These are phyloP conservation scores for Aleurites moluccanus DNA, from an alignment of 441 rosid species.

Conservation along the genomic window DNA sequence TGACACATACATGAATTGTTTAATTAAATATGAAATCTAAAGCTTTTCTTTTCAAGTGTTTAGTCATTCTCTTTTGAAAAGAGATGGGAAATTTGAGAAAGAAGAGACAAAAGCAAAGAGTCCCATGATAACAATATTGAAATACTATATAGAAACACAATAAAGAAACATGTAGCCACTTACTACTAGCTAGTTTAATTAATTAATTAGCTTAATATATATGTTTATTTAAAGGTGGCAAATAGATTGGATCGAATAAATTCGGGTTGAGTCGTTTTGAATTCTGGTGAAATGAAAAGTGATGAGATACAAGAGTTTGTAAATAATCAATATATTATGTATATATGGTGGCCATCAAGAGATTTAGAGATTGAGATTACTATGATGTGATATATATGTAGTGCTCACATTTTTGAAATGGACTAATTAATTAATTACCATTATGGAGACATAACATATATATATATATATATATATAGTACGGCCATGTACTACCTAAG, in stretches of 20 bases:
- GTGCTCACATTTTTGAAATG: slow-evolving; percentile 21
- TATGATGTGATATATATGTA: slow-evolving; percentile 36
- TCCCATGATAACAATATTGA: slow-evolving; percentile 21
- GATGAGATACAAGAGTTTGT: background rate
- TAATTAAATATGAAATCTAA: slow-evolving; percentile 12
- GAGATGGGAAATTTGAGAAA: slow-evolving; percentile 18
- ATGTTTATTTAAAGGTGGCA: too few species aligned
- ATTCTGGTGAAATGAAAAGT: too few species aligned
- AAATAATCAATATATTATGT: slow-evolving; percentile 14
- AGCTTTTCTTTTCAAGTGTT: slow-evolving; percentile 6
- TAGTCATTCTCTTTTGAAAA: slow-evolving; percentile 33
- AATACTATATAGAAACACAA: background rate
- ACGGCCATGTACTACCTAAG: slow-evolving; percentile 26
- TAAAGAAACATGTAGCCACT: slow-evolving; percentile 16
- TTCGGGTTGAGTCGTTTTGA: too few species aligned
- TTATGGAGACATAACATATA: slow-evolving; percentile 25
- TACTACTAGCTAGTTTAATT: background rate
- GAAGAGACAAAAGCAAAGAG: slow-evolving; percentile 25
- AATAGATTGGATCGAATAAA: too few species aligned
- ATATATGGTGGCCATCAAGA: background rate
- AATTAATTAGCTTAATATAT: background rate
- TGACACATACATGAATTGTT: slow-evolving; percentile 18
- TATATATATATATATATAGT: background rate
- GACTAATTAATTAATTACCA: slow-evolving; percentile 23
- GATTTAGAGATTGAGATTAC: background rate